Base-by-base conservation (phyloP, 768 basidiomycete species). In the Filobasidium floriforme region DNA sequence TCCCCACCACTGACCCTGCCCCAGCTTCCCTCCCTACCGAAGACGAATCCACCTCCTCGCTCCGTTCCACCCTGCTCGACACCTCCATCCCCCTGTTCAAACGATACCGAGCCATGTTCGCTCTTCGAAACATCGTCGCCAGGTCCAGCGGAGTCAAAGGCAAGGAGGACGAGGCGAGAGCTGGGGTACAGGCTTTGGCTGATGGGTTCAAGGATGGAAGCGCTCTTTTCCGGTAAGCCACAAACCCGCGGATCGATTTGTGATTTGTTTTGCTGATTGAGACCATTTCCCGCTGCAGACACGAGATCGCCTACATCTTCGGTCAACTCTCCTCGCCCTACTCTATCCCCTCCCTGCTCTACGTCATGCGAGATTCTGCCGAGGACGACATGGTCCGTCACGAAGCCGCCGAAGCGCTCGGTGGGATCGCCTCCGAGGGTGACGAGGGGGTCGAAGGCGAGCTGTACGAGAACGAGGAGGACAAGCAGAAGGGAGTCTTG, bases 381-480 rank as follows among this genome's bases (percentile, higher is more conserved):
- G 96, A 98, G 78, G 87, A 87, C 12, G 91, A 92, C 65, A 98
- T 99, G 94, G 96, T 99, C 11, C 85, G 96, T 40, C 96, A 99
- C 72, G 96, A 99, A 79, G 96, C 94, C 28, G 96, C 96, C 3
- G 96, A 99, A 79, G 96, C 96, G 7, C 84, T 99, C 0, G 96
- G 96, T n/a, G 91, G 94, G 5, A 98, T 99, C 65, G 93, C 88
- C 2, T 72, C 70, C 7, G 79, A 79, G 55, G 75, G 73, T 22
- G 75, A 71, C 1, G 74, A 73, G 60, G 73, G 72, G 57, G 26
- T 51, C 41, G 51, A 40, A 19, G 46, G 46, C 22, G 61, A 65
- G 44, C 32, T 51, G 24, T 66, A 60, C 43, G 68, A 69, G 14
- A 29, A 57, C 26, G 65, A 63, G 52, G 29, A 91, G n/a, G 69